A percentile compares a stretch with the other conserved stretches of the same genome.
Evolutionary conservation across 106 monocot species (phyloP).

Genomic region (Alisma plantagoaquatica): DNA sequence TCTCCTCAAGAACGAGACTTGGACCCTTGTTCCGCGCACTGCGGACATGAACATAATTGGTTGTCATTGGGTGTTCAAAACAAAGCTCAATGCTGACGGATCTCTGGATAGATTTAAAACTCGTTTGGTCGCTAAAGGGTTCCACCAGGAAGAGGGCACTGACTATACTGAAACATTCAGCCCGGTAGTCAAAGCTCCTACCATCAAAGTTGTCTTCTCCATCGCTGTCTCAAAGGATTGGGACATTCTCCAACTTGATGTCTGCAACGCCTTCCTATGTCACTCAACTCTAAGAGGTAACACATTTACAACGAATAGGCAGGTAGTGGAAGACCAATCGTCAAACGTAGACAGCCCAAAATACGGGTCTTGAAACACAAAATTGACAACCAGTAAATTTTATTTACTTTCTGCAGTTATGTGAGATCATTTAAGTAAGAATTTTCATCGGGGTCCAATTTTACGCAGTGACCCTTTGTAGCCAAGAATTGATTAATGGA

Average conservation of each 20-base stretch:
- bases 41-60: not conserved
- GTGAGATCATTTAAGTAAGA: too few relatives aligned
- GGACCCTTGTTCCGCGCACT: not conserved
- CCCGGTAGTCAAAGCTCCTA: not conserved
- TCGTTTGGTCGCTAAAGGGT: not conserved
- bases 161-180: constrained; percentile 2
- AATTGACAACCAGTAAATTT: too few relatives aligned
- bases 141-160: not conserved
- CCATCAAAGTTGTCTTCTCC: not conserved
- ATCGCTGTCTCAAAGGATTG: not conserved
- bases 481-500: too few relatives aligned
- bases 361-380: too few relatives aligned
- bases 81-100: not conserved
- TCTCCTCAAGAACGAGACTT: not conserved
- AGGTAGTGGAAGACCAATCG: too few relatives aligned
- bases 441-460: too few relatives aligned
- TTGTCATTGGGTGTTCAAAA: not conserved
- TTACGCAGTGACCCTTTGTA: too few relatives aligned
- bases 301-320: too few relatives aligned
- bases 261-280: not conserved
- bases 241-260: not conserved
- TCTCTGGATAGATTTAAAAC: not conserved
- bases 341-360: too few relatives aligned
- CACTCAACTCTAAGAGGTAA: too few relatives aligned
- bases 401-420: too few relatives aligned